Evolutionary conservation across 345 rosid genomes (phyloP).

Genomic region (Trapa bicornis): DNA sequence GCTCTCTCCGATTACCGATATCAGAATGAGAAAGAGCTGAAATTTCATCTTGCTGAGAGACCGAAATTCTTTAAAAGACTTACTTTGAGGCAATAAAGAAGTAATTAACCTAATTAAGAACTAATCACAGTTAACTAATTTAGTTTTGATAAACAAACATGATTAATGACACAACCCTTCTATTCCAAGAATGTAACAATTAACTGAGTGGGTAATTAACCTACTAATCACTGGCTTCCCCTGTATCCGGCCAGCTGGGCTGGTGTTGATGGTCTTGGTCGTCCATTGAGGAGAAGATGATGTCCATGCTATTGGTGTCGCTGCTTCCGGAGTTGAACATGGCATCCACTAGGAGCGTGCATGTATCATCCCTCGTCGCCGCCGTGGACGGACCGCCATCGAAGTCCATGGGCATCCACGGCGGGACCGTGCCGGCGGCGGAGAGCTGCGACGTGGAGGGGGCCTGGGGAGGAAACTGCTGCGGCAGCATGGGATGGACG

Average conservation of each 20-base stretch:
- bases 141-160: no score
- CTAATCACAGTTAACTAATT: no score
- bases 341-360: slow-evolving; percentile 19
- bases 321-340: slow-evolving; percentile 54
- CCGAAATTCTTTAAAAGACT: no score
- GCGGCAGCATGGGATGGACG: background rate
- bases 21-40: no score
- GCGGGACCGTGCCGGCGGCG: background rate
- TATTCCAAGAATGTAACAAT: no score
- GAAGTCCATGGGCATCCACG: slow-evolving; percentile 27
- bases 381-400: slow-evolving; percentile 4
- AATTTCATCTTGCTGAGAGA: no score
- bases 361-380: slow-evolving; percentile 13
- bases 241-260: slow-evolving; percentile 9
- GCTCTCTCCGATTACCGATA: no score
- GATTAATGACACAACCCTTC: no score
- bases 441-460: slow-evolving; percentile 4
- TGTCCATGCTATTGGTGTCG: slow-evolving; percentile 44
- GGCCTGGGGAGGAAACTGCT: background rate
- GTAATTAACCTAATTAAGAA: no score
- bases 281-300: slow-evolving; percentile 27
- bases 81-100: no score
- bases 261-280: slow-evolving; percentile 9
- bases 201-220: no score
- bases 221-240: slow-evolving; percentile 17